A percentile compares a stretch with the other conserved stretches of the same genome.
Evolutionary conservation across 345 rosid species (phyloP).

Genomic region (Bruguiera parviflora): DNA sequence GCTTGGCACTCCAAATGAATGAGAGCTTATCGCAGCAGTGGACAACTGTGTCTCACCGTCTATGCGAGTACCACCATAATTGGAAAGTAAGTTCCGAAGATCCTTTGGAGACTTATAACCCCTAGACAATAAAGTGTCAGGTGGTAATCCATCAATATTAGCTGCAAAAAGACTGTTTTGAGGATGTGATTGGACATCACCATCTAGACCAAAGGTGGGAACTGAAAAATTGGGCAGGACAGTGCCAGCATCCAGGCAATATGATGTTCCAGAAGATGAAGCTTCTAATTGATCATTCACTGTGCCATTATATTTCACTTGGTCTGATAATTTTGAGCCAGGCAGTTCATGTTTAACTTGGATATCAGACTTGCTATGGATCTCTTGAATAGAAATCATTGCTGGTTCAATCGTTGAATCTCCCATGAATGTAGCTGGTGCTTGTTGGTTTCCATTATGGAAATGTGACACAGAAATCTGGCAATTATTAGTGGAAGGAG

Average conservation of each 20-base stretch:
- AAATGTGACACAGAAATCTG: constrained; percentile 64
- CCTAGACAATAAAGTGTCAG: constrained; percentile 76
- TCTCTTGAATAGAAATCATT: constrained; percentile 56
- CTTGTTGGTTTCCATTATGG: constrained; percentile 62
- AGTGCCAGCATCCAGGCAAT: constrained; percentile 69
- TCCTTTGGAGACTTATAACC: constrained; percentile 93
- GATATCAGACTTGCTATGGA: constrained; percentile 58
- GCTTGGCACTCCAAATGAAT: constrained; percentile 82
- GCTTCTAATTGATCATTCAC: constrained; percentile 80
- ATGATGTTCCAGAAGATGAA: constrained; percentile 88
- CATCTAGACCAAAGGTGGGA: constrained; percentile 68
- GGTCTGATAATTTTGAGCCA: constrained; percentile 50
- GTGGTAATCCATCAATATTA: constrained; percentile 61
- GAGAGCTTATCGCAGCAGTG: constrained; percentile 81
- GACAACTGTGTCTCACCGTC: constrained; percentile 88
- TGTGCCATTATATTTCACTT: constrained; percentile 59
- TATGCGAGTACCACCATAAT: constrained; percentile 64
- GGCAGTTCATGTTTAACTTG: constrained; percentile 55
- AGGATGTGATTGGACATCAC: constrained; percentile 70
- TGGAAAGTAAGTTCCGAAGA: constrained; percentile 81
- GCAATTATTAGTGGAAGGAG: constrained; percentile 89
- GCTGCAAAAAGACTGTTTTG: constrained; percentile 55
- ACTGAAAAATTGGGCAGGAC: constrained; percentile 72
- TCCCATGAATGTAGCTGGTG: constrained; percentile 45
- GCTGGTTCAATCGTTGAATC: constrained; percentile 60